Evolutionary conservation across 2,329 filamentous ascomycete genomes (phyloP).

Genomic region (Eutypa lata): DNA sequence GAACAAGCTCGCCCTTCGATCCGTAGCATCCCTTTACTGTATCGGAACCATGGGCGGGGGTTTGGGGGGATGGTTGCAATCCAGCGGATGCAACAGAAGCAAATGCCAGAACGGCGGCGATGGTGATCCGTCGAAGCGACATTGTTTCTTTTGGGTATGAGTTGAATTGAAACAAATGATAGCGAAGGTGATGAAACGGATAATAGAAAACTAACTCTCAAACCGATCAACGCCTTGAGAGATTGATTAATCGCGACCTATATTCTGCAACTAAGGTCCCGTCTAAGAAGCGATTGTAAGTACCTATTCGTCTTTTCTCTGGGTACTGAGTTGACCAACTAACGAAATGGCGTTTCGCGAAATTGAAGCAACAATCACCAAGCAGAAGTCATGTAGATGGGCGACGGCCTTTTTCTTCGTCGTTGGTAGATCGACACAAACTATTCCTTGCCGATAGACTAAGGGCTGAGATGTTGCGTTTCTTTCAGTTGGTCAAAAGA

Average conservation of each 20-base stretch:
- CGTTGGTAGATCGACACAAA: not conserved
- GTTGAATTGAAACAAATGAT: slow-evolving; percentile 9
- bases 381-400: too few relatives aligned
- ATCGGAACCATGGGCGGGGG: slow-evolving; percentile 33
- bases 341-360: slow-evolving; percentile 7
- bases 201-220: slow-evolving; percentile 15
- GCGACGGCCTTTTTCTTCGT: too few relatives aligned
- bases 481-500: not conserved
- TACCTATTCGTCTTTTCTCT: slow-evolving; percentile 6
- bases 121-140: slow-evolving; percentile 22
- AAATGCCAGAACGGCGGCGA: slow-evolving; percentile 24
- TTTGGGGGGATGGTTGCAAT: slow-evolving; percentile 32
- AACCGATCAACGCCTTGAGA: slow-evolving; percentile 28
- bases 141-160: slow-evolving; percentile 12
- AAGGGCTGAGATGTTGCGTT: not conserved
- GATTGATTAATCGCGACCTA: slow-evolving; percentile 8
- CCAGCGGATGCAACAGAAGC: slow-evolving; percentile 17
- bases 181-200: slow-evolving; percentile 9
- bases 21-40: slow-evolving; percentile 52
- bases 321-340: slow-evolving; percentile 4
- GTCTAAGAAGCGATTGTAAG: slow-evolving; percentile 10
- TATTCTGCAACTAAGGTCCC: slow-evolving; percentile 6
- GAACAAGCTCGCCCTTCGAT: slow-evolving; percentile 37
- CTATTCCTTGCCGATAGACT: not conserved
- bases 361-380: not conserved